Percentiles rank a stretch among this genome's conserved stretches.
These are phyloP conservation scores for Agarophyton chilense DNA, from an alignment of 23 red algal species.

Conservation along the genomic window DNA sequence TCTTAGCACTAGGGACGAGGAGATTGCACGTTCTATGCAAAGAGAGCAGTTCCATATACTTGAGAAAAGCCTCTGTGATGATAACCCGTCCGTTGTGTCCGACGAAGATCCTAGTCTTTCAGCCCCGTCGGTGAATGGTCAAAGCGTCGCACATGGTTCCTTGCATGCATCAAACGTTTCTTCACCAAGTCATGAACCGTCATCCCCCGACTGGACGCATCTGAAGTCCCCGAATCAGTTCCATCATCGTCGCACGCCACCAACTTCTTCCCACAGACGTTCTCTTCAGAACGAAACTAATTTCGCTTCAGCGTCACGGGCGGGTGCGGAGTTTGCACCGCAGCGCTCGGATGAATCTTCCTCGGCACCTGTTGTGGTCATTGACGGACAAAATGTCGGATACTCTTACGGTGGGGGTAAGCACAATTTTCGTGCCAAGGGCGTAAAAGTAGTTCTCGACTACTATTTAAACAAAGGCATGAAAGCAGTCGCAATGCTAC, in stretches of 20 bases:
- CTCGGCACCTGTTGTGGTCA: conserved; percentile 8
- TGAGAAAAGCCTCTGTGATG: background rate
- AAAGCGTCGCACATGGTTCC: background rate
- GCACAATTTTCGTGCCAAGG: background rate
- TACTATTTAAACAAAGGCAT: conserved; percentile 18
- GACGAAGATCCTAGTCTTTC: background rate
- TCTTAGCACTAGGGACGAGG: conserved; percentile 6
- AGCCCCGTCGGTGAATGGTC: background rate
- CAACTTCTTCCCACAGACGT: background rate
- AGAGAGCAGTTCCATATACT: conserved; percentile 7
- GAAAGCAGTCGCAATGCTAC: conserved; percentile 17
- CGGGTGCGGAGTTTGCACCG: background rate
- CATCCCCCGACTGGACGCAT: background rate
- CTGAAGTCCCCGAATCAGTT: background rate
- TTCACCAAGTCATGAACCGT: background rate
- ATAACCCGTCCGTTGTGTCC: background rate
- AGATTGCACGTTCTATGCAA: conserved; percentile 36
- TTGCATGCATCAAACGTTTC: background rate
- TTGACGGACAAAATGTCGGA: conserved; percentile 54
- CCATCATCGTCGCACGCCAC: background rate
- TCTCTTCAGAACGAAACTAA: background rate
- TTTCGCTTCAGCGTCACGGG: background rate
- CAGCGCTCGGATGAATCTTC: background rate
- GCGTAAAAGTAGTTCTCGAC: conserved; percentile 34
- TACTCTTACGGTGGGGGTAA: background rate